Percentiles rank a stretch among this genome's conserved stretches.
phyloP scores from a whole-genome alignment of 192 early-diverging fungal genomes.

The Backusella liffmaniae region DNA sequence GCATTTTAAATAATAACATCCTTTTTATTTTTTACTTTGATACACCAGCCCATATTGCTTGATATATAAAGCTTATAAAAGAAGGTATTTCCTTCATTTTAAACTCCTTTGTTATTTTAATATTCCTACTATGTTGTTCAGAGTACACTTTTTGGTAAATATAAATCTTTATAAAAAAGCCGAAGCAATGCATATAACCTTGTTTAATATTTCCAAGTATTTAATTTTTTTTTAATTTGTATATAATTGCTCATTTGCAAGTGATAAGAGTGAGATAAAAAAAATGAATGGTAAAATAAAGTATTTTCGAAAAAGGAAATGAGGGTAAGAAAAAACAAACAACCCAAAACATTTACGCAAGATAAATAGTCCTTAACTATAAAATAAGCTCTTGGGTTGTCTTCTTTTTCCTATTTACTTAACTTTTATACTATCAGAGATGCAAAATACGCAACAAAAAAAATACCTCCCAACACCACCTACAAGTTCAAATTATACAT shows the following conservation, averaged over 20 bases:
- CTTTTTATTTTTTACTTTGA: no score
- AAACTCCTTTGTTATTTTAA: background rate
- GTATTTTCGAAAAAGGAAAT: background rate
- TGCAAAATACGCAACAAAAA: background rate
- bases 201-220: background rate
- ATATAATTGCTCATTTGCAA: no score
- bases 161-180: background rate
- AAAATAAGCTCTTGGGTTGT: background rate
- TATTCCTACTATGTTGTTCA: background rate
- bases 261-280: background rate
- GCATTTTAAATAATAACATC: no score
- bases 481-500: conserved; percentile 6
- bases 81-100: background rate
- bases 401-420: background rate
- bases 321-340: background rate
- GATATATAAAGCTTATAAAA: no score
- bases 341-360: background rate
- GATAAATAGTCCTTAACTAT: background rate
- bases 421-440: background rate
- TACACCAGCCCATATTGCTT: no score
- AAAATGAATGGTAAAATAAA: background rate
- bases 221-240: background rate
- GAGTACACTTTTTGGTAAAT: no score
- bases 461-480: background rate
- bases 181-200: background rate